These are phyloP conservation scores for Lentinula detonsa DNA, from an alignment of 768 basidiomycete species.

Conservation along the genomic window DNA sequence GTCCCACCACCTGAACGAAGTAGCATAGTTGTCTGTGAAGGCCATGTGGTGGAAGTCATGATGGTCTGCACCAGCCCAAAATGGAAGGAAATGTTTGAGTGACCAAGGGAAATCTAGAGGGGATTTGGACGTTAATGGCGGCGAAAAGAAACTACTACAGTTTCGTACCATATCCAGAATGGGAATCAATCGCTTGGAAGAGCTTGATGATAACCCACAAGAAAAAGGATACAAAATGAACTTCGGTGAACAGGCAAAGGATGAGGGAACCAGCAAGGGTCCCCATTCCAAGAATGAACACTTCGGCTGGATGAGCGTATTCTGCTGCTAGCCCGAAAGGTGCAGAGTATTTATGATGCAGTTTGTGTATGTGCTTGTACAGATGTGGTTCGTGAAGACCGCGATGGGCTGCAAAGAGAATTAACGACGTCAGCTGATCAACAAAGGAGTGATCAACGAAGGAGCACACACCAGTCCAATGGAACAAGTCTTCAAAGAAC, in stretches of 20 bases:
- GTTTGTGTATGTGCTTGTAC: constrained; percentile 93
- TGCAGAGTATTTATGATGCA: constrained; percentile 96
- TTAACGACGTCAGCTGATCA: not conserved
- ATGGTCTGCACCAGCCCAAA: constrained; percentile 97
- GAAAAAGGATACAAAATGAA: constrained; percentile 93
- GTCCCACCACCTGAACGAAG: constrained; percentile 96
- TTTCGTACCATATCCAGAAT: constrained; percentile 85
- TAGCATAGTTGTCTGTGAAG: constrained; percentile 90
- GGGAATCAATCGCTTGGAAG: constrained; percentile 96
- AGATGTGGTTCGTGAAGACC: constrained; percentile 78
- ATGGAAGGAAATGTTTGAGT: constrained; percentile 82
- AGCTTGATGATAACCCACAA: constrained; percentile 90
- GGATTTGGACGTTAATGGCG: not conserved
- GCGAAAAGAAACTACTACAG: not conserved
- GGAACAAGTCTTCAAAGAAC: constrained; percentile 93
- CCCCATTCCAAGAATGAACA: constrained; percentile 89
- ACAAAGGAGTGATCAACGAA: not conserved
- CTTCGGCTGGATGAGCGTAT: constrained; percentile 96
- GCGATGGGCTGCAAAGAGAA: constrained; percentile 63
- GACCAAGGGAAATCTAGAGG: constrained; percentile 93
- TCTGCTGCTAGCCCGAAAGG: constrained; percentile 97
- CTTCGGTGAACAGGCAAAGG: constrained; percentile 68
- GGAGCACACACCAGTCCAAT: constrained; percentile 60
- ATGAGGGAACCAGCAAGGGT: constrained; percentile 86
- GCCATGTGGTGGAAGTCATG: constrained; percentile 99